Base-by-base conservation (phyloP, 148 eudicot genomes). In the Arbutus unedo region DNA sequence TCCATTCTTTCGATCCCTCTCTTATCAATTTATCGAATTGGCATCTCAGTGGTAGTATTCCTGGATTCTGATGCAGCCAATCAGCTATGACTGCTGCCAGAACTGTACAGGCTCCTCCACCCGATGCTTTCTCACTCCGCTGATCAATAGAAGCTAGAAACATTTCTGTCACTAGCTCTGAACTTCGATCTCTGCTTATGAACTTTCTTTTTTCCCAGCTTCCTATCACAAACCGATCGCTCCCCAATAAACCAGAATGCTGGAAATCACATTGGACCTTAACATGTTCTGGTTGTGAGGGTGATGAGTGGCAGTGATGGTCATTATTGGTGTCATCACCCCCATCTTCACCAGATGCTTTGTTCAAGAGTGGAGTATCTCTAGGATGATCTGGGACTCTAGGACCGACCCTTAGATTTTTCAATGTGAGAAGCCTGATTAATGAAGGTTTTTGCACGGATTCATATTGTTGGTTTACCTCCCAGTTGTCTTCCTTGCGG, bases 71-170 rank as follows among this genome's bases (percentile, higher is more conserved):
- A 64, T 74, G 82, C 54, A 84, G 83, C 86, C 86, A 84, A 60
- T 84, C 83, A n/a, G 86, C 82, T 31, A 84, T 80, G 41, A 84
- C 80, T 13, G 68, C 66, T 6, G 83, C 86, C 62, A 84, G 73
- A 38, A 80, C 86, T 14, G 80, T 80, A 70, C 86, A 84, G 62
- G 86, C 86, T 14, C 83, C 86, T 80, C 67, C 86, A 38, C 86
- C 86, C 74, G 82, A 80, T 80, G 86, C 86, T 66, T 80, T 80
- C 74, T 80, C 76, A 54, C 83, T 84, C 70, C 86, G 49, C 76
- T 84, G 86, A 56, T 84, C 86, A 74, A 84, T 84, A 41, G 80
- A 74, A 66, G 86, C 86, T 6, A 80, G 83, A 59, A 84, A 84
- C 41, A 84, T 51, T 44, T 84, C 83, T 74, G 86, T 84, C 67